Evolutionary conservation across 257 asterid species (phyloP).

Genomic region (Solanum habrochaites): DNA sequence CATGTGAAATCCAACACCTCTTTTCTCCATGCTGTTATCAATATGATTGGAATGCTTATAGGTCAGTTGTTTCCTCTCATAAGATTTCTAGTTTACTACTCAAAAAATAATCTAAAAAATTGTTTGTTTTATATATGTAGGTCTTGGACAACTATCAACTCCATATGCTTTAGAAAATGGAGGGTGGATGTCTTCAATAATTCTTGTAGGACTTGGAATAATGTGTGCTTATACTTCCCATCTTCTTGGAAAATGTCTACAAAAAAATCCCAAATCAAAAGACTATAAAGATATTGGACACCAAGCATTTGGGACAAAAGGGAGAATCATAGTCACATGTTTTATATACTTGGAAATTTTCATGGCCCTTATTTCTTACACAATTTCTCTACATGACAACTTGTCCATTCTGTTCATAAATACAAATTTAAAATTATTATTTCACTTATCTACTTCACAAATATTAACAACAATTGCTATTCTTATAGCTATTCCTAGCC

Average conservation of each 20-base stretch:
- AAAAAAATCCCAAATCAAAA: constrained; percentile 26
- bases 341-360: constrained; percentile 56
- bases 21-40: constrained; percentile 56
- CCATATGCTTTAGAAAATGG: constrained; percentile 68
- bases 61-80: constrained; percentile 14
- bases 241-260: constrained; percentile 46
- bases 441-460: constrained; percentile 33
- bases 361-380: constrained; percentile 80
- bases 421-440: neutral
- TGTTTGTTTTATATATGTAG: constrained; percentile 13
- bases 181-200: constrained; percentile 62
- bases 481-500: constrained; percentile 58
- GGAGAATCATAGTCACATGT: constrained; percentile 32
- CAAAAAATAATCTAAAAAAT: neutral
- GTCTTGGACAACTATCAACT: constrained; percentile 67
- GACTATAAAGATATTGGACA: constrained; percentile 68
- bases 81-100: neutral
- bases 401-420: constrained; percentile 32
- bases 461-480: constrained; percentile 38
- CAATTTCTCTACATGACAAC: constrained; percentile 74
- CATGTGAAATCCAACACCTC: constrained; percentile 14
- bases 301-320: constrained; percentile 54
- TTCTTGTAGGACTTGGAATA: constrained; percentile 41
- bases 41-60: constrained; percentile 76
- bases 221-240: constrained; percentile 37